Evolutionary conservation across 768 basidiomycete genomes (phyloP).

Genomic region (Russula lepida): DNA sequence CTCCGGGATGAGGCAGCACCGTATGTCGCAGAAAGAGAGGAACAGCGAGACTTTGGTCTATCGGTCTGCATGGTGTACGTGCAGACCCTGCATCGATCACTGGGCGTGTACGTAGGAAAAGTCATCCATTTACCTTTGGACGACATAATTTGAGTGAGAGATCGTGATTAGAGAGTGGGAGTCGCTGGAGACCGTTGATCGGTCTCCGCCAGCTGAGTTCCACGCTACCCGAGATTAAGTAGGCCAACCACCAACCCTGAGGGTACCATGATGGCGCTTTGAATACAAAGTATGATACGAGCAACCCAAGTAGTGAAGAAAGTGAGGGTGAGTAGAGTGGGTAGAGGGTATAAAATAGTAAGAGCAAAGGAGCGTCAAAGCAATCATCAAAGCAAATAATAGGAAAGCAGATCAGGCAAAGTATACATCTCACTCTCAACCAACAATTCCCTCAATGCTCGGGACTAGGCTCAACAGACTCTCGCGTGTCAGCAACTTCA

Average conservation of each 20-base stretch:
- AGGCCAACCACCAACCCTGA: neutral
- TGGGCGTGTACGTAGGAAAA: neutral
- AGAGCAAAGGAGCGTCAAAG: neutral
- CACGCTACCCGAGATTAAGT: neutral
- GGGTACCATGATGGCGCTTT: neutral
- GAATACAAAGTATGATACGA: neutral
- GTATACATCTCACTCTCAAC: neutral
- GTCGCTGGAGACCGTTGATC: neutral
- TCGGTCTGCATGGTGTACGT: neutral
- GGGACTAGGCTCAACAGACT: neutral
- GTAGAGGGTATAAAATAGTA: neutral
- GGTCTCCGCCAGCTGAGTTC: neutral
- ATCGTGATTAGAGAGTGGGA: no score
- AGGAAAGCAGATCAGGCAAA: neutral
- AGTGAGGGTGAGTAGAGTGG: neutral
- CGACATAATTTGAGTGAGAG: neutral
- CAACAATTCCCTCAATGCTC: neutral
- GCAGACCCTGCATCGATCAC: neutral
- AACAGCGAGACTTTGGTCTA: neutral
- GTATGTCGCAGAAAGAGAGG: neutral
- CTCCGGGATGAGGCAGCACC: neutral
- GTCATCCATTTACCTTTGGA: neutral
- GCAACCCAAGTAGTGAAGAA: neutral
- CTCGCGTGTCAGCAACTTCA: neutral
- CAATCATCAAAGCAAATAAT: neutral